phyloP scores from a whole-genome alignment of 805 yeast genomes.

The Ogataea neopini region DNA sequence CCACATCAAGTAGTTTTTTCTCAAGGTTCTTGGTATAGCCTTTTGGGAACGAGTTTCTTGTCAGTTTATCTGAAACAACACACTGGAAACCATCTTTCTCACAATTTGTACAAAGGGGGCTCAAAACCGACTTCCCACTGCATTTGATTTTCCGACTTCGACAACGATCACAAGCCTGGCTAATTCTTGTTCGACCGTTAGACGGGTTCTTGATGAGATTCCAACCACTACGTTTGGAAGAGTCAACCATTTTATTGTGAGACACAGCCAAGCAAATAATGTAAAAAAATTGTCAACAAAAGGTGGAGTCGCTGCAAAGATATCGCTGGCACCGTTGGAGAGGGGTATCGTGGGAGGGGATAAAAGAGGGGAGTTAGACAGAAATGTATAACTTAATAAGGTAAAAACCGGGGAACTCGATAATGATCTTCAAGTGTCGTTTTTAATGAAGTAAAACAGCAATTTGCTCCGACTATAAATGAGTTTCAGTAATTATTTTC shows the following conservation, averaged over 20 bases:
- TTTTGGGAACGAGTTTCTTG: slow-evolving; percentile 76
- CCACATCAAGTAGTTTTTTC: slow-evolving; percentile 57
- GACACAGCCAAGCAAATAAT: neutral
- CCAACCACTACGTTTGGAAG: slow-evolving; percentile 22
- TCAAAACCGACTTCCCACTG: slow-evolving; percentile 54
- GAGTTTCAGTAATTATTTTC: neutral
- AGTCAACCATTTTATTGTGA: neutral
- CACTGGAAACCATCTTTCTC: slow-evolving; percentile 64
- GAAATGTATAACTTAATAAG: neutral
- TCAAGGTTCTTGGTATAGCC: slow-evolving; percentile 81
- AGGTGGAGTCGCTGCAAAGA: slow-evolving; percentile 8
- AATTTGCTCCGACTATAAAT: neutral
- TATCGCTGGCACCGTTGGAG: neutral
- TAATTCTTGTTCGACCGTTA: slow-evolving; percentile 49
- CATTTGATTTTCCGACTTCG: slow-evolving; percentile 75
- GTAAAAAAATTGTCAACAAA: slow-evolving; percentile 6
- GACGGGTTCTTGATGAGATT: slow-evolving; percentile 38
- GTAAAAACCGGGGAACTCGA: neutral
- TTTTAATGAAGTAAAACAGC: neutral
- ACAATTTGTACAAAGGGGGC: slow-evolving; percentile 68
- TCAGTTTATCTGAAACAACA: slow-evolving; percentile 68
- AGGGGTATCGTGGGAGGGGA: slow-evolving; percentile 1
- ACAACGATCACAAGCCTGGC: slow-evolving; percentile 84
- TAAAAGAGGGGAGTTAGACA: neutral
- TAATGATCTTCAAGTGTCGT: too few relatives aligned